Base-by-base conservation (phyloP, 768 basidiomycete genomes). In the Auricularia cornea region DNA sequence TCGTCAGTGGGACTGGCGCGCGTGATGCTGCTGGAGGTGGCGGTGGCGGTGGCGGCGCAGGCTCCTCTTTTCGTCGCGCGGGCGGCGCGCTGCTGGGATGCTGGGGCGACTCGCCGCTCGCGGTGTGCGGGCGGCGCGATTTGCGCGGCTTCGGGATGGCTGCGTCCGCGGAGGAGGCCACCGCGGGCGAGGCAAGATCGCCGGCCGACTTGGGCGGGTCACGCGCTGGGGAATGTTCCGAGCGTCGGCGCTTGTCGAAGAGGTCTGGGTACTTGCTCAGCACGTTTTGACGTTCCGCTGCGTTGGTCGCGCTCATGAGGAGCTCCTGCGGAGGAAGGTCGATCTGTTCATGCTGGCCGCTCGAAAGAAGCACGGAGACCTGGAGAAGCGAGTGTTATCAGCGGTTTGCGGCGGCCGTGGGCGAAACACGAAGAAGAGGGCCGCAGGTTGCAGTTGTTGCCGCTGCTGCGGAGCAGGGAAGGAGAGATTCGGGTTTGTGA, bases 271-370 rank as follows among this genome's bases (percentile, higher is more conserved):
- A 87, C 72, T 83, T 85, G 31, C 83, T 78, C 59, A 83, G 70
- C 28, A 88, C 89, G 59, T 84, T 76, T 65, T 82, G 81, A 28
- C 90, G 83, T 71, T 91, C 87, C 14, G 81, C 73, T 57, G 85
- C 85, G 72, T 86, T 90, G 0, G 87, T 88, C 18, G 85, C 81
- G n/a, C 88, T 83, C 57, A 89, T 75, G 14, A 78, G 72, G 38
- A 92, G 74, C 70, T 90, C 88, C 66, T 81, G 79, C 63, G 89
- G 87, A 48, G 81, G 82, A 18, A 92, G 82, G 63, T 90, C 89
- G 59, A 90, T 73, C 0, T 84, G 80, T 68, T 90, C 88, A 12
- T 57, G 54, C 26, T 57, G 26, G 16, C 54, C 54, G 30, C 10
- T 57, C 12, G 54, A 57, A 28, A 57, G 54, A 28, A 57, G 28